Base-by-base conservation (phyloP, 2,329 filamentous ascomycete genomes). In the Drechslera avenae region DNA sequence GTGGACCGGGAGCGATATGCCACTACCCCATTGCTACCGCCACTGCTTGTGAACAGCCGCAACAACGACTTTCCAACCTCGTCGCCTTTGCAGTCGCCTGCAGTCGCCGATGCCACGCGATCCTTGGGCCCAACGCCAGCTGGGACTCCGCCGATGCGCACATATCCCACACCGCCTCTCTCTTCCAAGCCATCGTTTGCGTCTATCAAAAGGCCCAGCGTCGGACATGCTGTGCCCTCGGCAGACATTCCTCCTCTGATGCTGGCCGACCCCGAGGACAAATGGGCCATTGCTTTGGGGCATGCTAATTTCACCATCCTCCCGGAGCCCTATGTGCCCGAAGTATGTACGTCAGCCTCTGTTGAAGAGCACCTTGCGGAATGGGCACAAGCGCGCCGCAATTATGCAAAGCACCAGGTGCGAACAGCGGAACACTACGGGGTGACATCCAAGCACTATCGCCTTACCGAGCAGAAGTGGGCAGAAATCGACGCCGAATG, bases 221-320 rank as follows among this genome's bases (percentile, higher is more conserved):
- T 78, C 33, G 76, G 74, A 40, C 77, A 66, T 48, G 50, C 65
- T 51, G 77, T 82, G 30, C 79, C 83, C 4, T 75, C 78, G 32
- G 70, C 76, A 3, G 83, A 85, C 19, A 83, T 88, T 13, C 83
- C 86, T 3, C 81, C 83, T 4, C 84, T 91, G 56, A 77, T 86
- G 46, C 77, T 85, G n/a, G 69, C 72, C 26, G 90, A 96, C 66
- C 85, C 86, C 5, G 81, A 86, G 41, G 91, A 96, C 69, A 85
- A 87, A 60, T 97, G 93, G 93, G 88, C 90, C 1, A 84, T 88
- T 66, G 86, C 85, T 49, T 83, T 97, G 12, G 93, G 93, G 21
- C 92, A 97, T 70, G 92, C 92, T 58, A 96, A 97, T 76, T 97
- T 95, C 72, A 92, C 84, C 63, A 95, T 97, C 62, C 78, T 84